phyloP scores from a whole-genome alignment of 805 yeast species.

The Candida ficus region DNA sequence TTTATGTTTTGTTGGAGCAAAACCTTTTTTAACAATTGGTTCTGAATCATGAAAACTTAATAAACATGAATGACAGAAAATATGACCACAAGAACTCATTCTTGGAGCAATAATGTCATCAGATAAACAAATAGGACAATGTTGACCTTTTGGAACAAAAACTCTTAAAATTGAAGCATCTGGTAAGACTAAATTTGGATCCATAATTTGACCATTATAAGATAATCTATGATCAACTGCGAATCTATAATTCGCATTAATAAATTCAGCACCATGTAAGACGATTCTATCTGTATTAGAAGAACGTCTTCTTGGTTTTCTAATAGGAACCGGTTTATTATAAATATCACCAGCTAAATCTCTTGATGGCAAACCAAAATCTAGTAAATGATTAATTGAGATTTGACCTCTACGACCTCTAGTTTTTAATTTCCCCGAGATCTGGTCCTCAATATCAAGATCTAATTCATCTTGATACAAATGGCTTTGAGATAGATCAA shows the following conservation, averaged over 20 bases:
- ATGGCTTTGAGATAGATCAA: background rate
- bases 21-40: constrained; percentile 29
- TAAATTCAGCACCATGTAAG: constrained; percentile 59
- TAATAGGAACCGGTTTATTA: constrained; percentile 14
- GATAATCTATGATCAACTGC: constrained; percentile 63
- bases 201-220: constrained; percentile 53
- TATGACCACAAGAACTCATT: constrained; percentile 93
- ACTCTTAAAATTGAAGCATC: constrained; percentile 62
- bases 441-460: constrained; percentile 31
- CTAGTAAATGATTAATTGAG: constrained; percentile 61
- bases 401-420: constrained; percentile 39
- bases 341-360: constrained; percentile 16
- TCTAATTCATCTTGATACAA: constrained; percentile 22
- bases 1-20: constrained; percentile 44
- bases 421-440: constrained; percentile 28
- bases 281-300: constrained; percentile 34
- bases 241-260: constrained; percentile 81
- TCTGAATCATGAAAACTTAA: constrained; percentile 61
- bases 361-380: constrained; percentile 45
- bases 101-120: constrained; percentile 88
- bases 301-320: constrained; percentile 25
- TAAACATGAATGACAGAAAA: constrained; percentile 80
- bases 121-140: constrained; percentile 88
- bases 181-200: constrained; percentile 73
- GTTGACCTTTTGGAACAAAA: constrained; percentile 65